Evolutionary conservation across 192 early-diverging fungal genomes (phyloP).

Genomic region (Backusella circina): DNA sequence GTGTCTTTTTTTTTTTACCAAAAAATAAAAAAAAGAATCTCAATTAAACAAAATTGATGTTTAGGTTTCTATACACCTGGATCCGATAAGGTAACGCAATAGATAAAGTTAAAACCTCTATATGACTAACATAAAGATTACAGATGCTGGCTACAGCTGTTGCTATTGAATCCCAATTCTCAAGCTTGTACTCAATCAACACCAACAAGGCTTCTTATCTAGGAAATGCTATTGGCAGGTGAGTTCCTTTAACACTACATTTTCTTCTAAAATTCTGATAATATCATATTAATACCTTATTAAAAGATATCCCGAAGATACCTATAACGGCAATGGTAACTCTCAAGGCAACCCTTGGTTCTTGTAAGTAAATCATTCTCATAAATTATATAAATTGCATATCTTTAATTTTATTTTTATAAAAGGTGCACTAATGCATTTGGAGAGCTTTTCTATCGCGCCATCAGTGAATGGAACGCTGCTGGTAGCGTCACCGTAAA

Average conservation of each 20-base stretch:
- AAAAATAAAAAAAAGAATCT: background rate
- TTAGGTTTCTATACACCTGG: constrained; percentile 18
- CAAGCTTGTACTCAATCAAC: constrained; percentile 47
- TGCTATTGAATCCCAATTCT: constrained; percentile 20
- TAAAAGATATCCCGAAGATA: constrained; percentile 79
- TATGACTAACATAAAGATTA: background rate
- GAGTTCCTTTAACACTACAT: too few relatives aligned
- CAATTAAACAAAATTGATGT: background rate
- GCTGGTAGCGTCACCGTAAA: constrained; percentile 19
- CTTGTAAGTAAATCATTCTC: constrained; percentile 42
- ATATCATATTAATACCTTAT: too few relatives aligned
- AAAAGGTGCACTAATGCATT: constrained; percentile 20
- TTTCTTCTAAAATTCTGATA: too few relatives aligned
- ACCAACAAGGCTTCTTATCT: background rate
- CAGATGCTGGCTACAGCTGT: constrained; percentile 29
- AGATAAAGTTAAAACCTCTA: background rate
- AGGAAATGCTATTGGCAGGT: constrained; percentile 55
- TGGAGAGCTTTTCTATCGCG: constrained; percentile 63
- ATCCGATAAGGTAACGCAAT: constrained; percentile 12
- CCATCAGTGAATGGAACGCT: constrained; percentile 29
- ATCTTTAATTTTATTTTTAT: background rate
- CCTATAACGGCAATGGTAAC: constrained; percentile 60
- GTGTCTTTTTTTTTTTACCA: background rate
- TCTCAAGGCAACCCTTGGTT: constrained; percentile 74
- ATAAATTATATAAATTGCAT: too few relatives aligned